These are phyloP conservation scores for Lepidopterella palustris DNA, from an alignment of 495 filamentous ascomycete genomes.

Conservation along the genomic window DNA sequence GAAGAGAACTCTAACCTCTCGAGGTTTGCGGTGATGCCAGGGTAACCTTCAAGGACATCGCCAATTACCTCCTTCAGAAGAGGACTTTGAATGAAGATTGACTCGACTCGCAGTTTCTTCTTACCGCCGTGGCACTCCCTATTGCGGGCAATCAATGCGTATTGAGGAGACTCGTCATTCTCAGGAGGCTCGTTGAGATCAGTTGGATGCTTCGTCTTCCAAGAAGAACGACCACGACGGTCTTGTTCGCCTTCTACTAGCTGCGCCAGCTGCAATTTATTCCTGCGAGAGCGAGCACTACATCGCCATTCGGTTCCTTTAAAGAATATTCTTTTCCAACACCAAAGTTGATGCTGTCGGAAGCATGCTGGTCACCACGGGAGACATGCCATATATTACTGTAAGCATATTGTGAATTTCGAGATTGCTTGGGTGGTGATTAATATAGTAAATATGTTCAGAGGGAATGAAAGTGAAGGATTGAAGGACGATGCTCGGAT, in stretches of 20 bases:
- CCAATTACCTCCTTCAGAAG: conserved; percentile 51
- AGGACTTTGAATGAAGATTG: conserved; percentile 59
- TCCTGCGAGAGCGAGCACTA: neutral
- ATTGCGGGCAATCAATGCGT: conserved; percentile 47
- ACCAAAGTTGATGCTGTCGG: no score
- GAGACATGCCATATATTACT: neutral
- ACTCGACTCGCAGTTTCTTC: conserved; percentile 53
- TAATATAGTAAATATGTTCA: neutral
- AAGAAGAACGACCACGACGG: neutral
- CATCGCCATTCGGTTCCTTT: neutral
- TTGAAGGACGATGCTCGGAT: neutral
- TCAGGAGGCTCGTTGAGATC: conserved; percentile 27
- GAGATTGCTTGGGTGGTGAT: neutral
- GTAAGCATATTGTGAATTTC: neutral
- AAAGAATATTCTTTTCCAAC: neutral
- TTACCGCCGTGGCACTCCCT: conserved; percentile 49
- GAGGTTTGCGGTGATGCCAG: conserved; percentile 57
- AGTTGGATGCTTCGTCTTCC: neutral
- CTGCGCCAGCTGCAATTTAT: neutral
- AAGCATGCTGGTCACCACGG: no score
- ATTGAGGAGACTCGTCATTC: conserved; percentile 44
- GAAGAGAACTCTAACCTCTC: conserved; percentile 51
- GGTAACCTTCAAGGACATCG: conserved; percentile 53
- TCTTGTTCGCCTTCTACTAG: neutral
- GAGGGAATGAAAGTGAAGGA: neutral